These are phyloP conservation scores for Takashimella tepidaria DNA, from an alignment of 1,284 basidiomycete species.

Conservation along the genomic window DNA sequence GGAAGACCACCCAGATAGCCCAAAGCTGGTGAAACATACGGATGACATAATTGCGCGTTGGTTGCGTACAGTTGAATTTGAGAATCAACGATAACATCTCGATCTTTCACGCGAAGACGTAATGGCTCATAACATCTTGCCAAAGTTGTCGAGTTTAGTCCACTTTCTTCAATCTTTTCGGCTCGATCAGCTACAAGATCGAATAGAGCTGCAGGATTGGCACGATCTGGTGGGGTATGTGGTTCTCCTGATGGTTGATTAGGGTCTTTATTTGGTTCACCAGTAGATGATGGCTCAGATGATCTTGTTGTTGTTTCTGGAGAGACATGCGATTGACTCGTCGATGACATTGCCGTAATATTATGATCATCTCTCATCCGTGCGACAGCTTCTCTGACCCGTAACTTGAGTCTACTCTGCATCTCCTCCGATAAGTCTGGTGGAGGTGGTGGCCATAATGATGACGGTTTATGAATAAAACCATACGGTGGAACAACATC, in stretches of 20 bases:
- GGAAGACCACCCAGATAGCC: slow-evolving; percentile 87
- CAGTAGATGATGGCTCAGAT: no score
- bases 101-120: slow-evolving; percentile 20
- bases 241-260: slow-evolving; percentile 16
- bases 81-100: slow-evolving; percentile 36
- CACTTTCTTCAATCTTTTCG: neutral
- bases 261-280: neutral
- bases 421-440: slow-evolving; percentile 63
- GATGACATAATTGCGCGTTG: slow-evolving; percentile 77
- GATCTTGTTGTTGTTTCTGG: slow-evolving; percentile 8
- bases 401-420: slow-evolving; percentile 58
- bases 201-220: slow-evolving; percentile 32
- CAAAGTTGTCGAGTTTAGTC: slow-evolving; percentile 22
- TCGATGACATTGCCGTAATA: neutral
- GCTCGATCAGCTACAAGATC: slow-evolving; percentile 6
- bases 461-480: slow-evolving; percentile 67
- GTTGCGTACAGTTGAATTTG: slow-evolving; percentile 88
- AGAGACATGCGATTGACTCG: neutral
- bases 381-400: slow-evolving; percentile 59
- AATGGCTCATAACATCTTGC: slow-evolving; percentile 31
- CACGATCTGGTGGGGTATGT: slow-evolving; percentile 22
- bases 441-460: slow-evolving; percentile 85
- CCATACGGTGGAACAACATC: slow-evolving; percentile 60
- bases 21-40: slow-evolving; percentile 75
- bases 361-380: slow-evolving; percentile 22